Percentiles rank a stretch among this genome's conserved stretches.
Evolutionary conservation across 805 yeast species (phyloP).

Genomic region (Monosporozyma unispora): DNA sequence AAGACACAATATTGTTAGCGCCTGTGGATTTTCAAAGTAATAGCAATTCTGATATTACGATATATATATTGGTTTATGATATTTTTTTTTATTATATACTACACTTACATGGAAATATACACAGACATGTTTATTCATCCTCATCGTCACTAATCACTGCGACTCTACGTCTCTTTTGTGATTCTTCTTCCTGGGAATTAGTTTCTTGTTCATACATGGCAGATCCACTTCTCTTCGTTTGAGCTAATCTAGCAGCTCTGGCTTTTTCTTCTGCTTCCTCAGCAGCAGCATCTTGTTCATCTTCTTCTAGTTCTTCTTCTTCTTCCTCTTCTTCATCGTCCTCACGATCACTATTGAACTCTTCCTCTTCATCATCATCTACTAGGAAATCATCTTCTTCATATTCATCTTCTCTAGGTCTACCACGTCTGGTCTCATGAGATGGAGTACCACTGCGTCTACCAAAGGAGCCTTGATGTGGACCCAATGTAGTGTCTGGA

Average conservation of each 20-base stretch:
- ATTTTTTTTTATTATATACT: no score
- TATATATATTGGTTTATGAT: no score
- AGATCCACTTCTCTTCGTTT: slow-evolving; percentile 48
- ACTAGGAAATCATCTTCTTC: slow-evolving; percentile 31
- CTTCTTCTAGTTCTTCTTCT: slow-evolving; percentile 38
- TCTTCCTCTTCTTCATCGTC: slow-evolving; percentile 27
- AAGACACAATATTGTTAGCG: no score
- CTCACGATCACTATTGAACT: slow-evolving; percentile 19
- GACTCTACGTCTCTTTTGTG: slow-evolving; percentile 21
- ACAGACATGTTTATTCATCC: slow-evolving; percentile 28
- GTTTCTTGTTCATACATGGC: slow-evolving; percentile 40
- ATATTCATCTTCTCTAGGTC: slow-evolving; percentile 21
- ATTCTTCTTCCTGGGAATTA: slow-evolving; percentile 29
- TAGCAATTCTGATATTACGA: not conserved
- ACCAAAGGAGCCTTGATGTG: slow-evolving; percentile 13
- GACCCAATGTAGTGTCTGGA: slow-evolving; percentile 28
- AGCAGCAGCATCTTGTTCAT: slow-evolving; percentile 40
- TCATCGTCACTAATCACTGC: slow-evolving; percentile 33
- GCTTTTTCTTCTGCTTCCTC: slow-evolving; percentile 42
- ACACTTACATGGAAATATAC: not conserved
- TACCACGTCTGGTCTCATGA: slow-evolving; percentile 7
- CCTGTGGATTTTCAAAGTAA: not conserved
- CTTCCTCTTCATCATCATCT: slow-evolving; percentile 30
- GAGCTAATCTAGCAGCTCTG: slow-evolving; percentile 51
- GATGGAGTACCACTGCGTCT: slow-evolving; percentile 6